Evolutionary conservation across 1,139 yeast genomes (phyloP), one percentile per base, ranked within the genome.

Genomic region (Hyphopichia wangnamkhiaoensis): DNA sequence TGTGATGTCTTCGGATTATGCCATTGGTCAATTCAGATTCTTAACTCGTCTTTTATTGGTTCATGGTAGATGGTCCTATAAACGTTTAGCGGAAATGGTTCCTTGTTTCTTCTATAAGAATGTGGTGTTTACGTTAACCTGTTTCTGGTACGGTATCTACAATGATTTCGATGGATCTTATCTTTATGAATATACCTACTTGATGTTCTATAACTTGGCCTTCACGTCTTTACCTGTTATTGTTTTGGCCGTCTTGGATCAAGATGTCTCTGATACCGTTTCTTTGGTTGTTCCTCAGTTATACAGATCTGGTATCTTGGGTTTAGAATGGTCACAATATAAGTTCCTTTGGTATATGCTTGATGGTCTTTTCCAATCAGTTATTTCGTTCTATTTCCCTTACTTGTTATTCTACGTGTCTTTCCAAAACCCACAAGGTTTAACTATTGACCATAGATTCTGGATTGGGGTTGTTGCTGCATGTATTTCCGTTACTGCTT

Each of bases 31-130:
- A 53, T 80, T 80, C 58, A 65, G 83, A 47, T 80, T 65, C 53
- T 64, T 80, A 38, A 65, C 80, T 4, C 63, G 84, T 44, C 61
- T 80, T 40, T 58, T 80, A 26, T 58, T 80, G 43, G 84, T 79
- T 30, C 85, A 80, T 53, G 85, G 85, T 10, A 65, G 83, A 49
- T 80, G 85, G 85, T 78, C 82, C 2, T 80, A 78, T 52, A 79
- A 77, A 48, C 61, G 85, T 53, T 66, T 80, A 40, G 77, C 83
- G 1, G 83, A 79, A 56, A 79, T 80, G 84, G 73, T 80, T 34
- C 84, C 84, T 4, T 77, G 82, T 57, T 80, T 80, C 59, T 80
- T 80, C 53, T 80, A 78, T 58, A 80, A 80, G 55, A 80, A 80
- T 54, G 80, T 79, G 35, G 78, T 77, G 16, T 80, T 78, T 56